Evolutionary conservation across 148 eudicot species (phyloP), one percentile per base, ranked within the genome.

Genomic region (Amaranthus palmeri): DNA sequence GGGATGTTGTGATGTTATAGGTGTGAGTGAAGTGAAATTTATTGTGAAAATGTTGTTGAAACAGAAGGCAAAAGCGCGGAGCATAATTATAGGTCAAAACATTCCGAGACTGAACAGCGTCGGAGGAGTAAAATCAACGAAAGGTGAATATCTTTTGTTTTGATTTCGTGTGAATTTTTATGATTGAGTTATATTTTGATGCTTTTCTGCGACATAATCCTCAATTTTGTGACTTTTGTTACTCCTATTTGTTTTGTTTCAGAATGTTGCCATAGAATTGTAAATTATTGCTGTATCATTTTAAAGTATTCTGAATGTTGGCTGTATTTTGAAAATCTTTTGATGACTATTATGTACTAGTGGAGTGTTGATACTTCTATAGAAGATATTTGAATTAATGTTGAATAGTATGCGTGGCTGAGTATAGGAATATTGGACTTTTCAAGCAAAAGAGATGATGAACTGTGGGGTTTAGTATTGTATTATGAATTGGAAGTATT

Each of bases 31-130:
- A 74, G 44, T 64, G 54, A 58, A 57, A 41, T 50, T 5, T 9
- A 41, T 58, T 61, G 65, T 44, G 60, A 58, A 41, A 64, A 17
- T 71, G 76, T 51, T 62, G 77, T 13, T 61, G 71, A 81, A 67
- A 51, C 70, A 77, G 98, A 87, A 15, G 85, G 82, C 10, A 85
- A 83, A 78, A 74, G 84, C n/a, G 71, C 67, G 60, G 88, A 81
- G 73, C 85, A 69, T 72, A 77, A 79, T 72, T 71, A 68, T 61
- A 82, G 96, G 68, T 88, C 97, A 2, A 93, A 93, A 79, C 98
- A 93, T 79, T 93, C 98, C 3, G 98, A 91, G 83, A 91, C 97
- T 40, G 98, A 93, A 80, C 98, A 93, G 76, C 97, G 97, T 46
- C 80, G 98, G 18, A 81, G 98, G 67, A 88, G 92, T 83, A 93